Conservation (phyloP, 2,329 filamentous ascomycete genomes). For the Epichloe coenophiala region DNA sequence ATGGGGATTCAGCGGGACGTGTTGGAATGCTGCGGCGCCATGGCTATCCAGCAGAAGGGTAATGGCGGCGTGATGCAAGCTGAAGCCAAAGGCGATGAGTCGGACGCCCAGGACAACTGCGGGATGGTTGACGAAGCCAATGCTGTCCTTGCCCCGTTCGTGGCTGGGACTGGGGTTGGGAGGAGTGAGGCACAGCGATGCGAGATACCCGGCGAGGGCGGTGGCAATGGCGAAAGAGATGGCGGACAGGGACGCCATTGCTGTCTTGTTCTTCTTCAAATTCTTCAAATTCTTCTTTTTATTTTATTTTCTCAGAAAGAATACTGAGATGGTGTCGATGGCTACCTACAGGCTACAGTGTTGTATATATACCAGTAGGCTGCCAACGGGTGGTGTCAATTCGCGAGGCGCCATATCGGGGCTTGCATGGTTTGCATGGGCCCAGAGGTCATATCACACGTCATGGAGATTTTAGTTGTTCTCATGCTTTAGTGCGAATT, state of each 20-base stretch:
- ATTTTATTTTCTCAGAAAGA: too few species aligned
- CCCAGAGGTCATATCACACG: too few species aligned
- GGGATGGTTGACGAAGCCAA: not conserved
- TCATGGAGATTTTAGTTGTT: too few species aligned
- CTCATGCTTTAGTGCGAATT: too few species aligned
- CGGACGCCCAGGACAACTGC: not conserved
- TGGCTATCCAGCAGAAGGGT: not conserved
- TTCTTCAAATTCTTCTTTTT: not conserved
- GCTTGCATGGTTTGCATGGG: too few species aligned
- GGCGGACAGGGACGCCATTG: slow-evolving; percentile 3
- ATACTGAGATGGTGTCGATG: not conserved
- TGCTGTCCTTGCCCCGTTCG: slow-evolving; percentile 1
- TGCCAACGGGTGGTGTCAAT: too few species aligned
- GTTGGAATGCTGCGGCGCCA: not conserved
- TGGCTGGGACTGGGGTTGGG: slow-evolving; percentile 1
- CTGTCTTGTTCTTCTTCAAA: not conserved
- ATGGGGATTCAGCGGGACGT: slow-evolving; percentile 11
- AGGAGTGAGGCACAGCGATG: not conserved
- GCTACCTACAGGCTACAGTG: too few species aligned
- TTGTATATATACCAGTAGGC: too few species aligned
- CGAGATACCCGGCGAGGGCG: not conserved
- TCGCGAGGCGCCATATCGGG: too few species aligned
- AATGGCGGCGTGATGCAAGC: not conserved
- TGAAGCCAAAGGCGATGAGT: not conserved
- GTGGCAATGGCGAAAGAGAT: slow-evolving; percentile 1